A percentile compares a stretch with the other conserved stretches of the same genome.
Conservation (phyloP, 139 green algal species). For the Spirogloea muscicola region DNA sequence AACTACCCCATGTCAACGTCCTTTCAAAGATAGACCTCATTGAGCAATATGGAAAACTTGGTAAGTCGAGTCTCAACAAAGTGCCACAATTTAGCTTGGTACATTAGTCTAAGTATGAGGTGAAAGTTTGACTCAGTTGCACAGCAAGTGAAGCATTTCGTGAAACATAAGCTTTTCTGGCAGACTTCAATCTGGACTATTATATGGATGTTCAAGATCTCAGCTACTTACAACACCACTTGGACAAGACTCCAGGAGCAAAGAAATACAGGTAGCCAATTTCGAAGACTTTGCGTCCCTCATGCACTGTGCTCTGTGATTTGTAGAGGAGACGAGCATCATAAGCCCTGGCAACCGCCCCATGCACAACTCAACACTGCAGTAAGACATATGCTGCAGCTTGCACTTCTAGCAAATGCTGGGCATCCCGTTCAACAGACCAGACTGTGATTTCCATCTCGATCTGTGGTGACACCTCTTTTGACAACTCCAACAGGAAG, state of each 20-base stretch:
- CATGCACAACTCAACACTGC: background rate
- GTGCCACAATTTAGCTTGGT: no score
- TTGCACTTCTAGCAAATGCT: background rate
- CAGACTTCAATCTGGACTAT: conserved; percentile 80
- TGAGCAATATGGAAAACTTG: conserved; percentile 79
- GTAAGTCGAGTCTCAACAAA: conserved; percentile 31
- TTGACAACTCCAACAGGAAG: conserved; percentile 51
- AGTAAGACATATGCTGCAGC: background rate
- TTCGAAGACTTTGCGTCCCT: no score
- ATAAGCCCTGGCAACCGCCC: background rate
- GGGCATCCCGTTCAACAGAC: no score
- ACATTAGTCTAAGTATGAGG: no score
- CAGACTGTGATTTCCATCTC: no score
- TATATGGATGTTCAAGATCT: conserved; percentile 90
- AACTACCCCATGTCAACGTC: conserved; percentile 95
- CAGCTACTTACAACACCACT: conserved; percentile 59
- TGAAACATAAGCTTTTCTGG: background rate
- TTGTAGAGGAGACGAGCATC: no score
- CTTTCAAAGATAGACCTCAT: conserved; percentile 97
- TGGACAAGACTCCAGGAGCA: conserved; percentile 32
- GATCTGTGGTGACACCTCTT: background rate
- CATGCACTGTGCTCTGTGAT: no score
- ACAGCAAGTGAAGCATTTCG: no score
- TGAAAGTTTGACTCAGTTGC: no score
- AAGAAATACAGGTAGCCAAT: conserved; percentile 55